Conservation (phyloP, 257 asterid species). For the Echites panduratus region DNA sequence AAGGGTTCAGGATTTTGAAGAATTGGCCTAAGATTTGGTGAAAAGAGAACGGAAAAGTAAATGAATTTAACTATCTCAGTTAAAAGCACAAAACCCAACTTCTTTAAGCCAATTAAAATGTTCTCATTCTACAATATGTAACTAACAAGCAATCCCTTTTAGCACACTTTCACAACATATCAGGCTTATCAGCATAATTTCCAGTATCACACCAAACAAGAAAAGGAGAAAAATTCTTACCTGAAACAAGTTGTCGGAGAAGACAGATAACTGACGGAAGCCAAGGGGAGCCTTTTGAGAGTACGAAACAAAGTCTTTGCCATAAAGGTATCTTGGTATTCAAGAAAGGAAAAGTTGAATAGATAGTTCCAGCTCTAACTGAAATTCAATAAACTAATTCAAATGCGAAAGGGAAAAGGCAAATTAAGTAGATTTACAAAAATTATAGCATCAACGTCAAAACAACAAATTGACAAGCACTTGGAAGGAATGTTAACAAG, state of each 20-base stretch:
- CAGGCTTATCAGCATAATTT: neutral
- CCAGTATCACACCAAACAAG: neutral
- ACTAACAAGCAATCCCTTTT: neutral
- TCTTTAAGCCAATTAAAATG: neutral
- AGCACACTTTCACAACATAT: neutral
- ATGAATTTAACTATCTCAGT: neutral
- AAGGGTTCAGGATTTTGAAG: constrained; percentile 23
- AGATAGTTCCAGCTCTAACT: too few relatives aligned
- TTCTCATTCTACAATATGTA: neutral
- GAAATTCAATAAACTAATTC: too few relatives aligned
- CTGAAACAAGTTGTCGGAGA: constrained; percentile 3
- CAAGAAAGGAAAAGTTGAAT: too few relatives aligned
- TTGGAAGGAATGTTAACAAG: too few relatives aligned
- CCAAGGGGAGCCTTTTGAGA: neutral
- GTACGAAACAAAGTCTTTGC: neutral
- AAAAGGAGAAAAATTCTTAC: neutral
- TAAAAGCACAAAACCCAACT: neutral
- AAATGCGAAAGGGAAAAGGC: too few relatives aligned
- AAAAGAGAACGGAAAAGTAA: neutral
- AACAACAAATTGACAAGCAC: too few relatives aligned
- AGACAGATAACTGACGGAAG: neutral
- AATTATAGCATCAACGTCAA: too few relatives aligned
- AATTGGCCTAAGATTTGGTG: constrained; percentile 23
- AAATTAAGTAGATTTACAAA: too few relatives aligned
- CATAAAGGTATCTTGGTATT: neutral